These are phyloP conservation scores for Cercophora scortea DNA, from an alignment of 495 filamentous ascomycete genomes.

Conservation along the genomic window DNA sequence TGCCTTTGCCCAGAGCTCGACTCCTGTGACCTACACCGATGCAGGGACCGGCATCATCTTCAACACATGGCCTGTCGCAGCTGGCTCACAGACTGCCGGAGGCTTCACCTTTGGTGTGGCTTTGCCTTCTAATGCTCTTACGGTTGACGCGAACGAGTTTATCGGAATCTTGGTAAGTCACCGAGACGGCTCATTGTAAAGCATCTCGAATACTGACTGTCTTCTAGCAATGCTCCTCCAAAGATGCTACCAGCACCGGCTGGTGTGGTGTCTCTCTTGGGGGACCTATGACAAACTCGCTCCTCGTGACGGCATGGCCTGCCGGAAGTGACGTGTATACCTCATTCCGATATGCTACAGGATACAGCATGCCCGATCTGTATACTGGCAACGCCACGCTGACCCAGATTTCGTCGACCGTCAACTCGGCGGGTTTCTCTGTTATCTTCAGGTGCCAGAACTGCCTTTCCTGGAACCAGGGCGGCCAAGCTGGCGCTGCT, in stretches of 20 bases:
- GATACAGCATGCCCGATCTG: conserved; percentile 48
- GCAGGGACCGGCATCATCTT: conserved; percentile 37
- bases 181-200: too few relatives aligned
- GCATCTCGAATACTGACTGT: conserved; percentile 5
- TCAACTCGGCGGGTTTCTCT: conserved; percentile 48
- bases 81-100: conserved; percentile 24
- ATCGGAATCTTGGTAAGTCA: conserved; percentile 46
- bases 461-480: conserved; percentile 47
- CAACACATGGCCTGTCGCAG: conserved; percentile 29
- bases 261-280: conserved; percentile 53
- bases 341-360: conserved; percentile 46
- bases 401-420: conserved; percentile 46
- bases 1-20: conserved; percentile 17
- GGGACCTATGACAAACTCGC: conserved; percentile 49
- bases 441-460: conserved; percentile 56
- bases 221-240: conserved; percentile 21
- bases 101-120: conserved; percentile 48
- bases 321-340: conserved; percentile 41
- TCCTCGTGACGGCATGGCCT: conserved; percentile 52
- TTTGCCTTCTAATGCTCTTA: conserved; percentile 43
- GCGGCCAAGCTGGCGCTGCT: conserved; percentile 11
- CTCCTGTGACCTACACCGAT: conserved; percentile 30
- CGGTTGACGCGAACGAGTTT: conserved; percentile 47
- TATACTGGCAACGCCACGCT: conserved; percentile 52
- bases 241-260: conserved; percentile 24